Base-by-base conservation (phyloP, 2,329 filamentous ascomycete genomes). In the Fusarium albosuccineum region DNA sequence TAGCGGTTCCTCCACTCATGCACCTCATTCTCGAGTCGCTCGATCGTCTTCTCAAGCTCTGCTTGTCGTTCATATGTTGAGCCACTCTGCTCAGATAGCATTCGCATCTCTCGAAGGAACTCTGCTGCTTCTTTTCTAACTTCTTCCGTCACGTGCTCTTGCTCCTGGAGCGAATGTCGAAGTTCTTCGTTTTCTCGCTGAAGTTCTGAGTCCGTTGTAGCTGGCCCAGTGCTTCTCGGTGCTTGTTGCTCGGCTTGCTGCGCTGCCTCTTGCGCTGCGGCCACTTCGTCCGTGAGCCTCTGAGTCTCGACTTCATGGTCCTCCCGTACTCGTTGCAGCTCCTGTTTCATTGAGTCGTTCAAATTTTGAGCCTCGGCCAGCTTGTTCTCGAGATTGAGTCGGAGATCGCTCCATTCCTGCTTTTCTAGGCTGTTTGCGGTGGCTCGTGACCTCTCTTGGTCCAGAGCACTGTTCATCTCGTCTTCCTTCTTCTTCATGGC, bases 1-100 rank as follows among this genome's bases (percentile, higher is more conserved):
- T 97, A 98, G 45, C 94, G 91, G 71, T 91, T 89, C 75, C 94
- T 93, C 96, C 96, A 99, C 51, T 94, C 90, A 56, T 91, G 91
- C 46, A 97, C 89, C 75, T 98, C 94, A 22, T 88, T 84, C 78
- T 97, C 93, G 6, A 99, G 85, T 56, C 87, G 84, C 58, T 92
- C 86, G 33, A 97, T 90, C 45, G 91, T 91, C 66, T 86, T 87
- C 56, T 92, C 89, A 67, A 98, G 84, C 70, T 90, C 88, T 52
- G 93, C 89, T 77, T 98, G 94, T 69, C 90, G 91, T 70, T 97
- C 93, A 77, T 92, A 91, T 7, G 91, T 90, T 10, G 90, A 86
- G 66, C 89, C 89, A 73, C 92, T 96, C 70, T 94, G 91, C 68
- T 93, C 87, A 6, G 94, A 97, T 46, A 98, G 85, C 45, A 87